A percentile compares a stretch with the other conserved stretches of the same genome.
Evolutionary conservation across 2,329 filamentous ascomycete species (phyloP).

Genomic region (Passalora sequoiae): DNA sequence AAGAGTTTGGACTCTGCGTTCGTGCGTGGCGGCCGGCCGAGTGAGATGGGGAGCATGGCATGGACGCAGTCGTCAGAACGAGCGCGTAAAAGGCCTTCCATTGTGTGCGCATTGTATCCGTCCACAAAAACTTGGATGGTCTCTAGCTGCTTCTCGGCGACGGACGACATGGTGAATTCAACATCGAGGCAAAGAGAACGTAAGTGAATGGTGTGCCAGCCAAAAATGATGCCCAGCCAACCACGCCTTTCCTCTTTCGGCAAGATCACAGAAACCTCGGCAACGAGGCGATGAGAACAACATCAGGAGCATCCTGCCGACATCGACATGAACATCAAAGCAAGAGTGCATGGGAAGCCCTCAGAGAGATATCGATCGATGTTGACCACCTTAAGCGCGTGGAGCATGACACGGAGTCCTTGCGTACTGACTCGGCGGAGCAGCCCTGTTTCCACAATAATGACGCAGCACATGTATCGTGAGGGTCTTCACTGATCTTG

Average conservation of each 20-base stretch:
- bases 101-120: constrained; percentile 9
- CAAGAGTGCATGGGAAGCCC: too few relatives aligned
- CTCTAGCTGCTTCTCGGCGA: constrained; percentile 3
- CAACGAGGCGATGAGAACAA: too few relatives aligned
- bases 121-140: constrained; percentile 1
- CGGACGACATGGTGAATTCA: background rate
- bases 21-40: constrained; percentile 6
- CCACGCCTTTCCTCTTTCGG: too few relatives aligned
- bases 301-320: too few relatives aligned
- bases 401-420: background rate
- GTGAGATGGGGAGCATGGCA: constrained; percentile 4
- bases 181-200: background rate
- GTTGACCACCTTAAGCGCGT: too few relatives aligned
- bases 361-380: too few relatives aligned
- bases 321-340: too few relatives aligned
- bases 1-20: constrained; percentile 12
- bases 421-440: background rate
- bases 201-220: too few relatives aligned
- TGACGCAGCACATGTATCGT: too few relatives aligned
- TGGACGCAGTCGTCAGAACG: constrained; percentile 12
- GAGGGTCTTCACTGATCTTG: too few relatives aligned
- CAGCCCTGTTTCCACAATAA: background rate
- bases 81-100: constrained; percentile 6
- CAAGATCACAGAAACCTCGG: too few relatives aligned
- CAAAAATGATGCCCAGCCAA: too few relatives aligned